phyloP scores from a whole-genome alignment of 2,329 filamentous ascomycete genomes.

The Uncinocarpus reesii region DNA sequence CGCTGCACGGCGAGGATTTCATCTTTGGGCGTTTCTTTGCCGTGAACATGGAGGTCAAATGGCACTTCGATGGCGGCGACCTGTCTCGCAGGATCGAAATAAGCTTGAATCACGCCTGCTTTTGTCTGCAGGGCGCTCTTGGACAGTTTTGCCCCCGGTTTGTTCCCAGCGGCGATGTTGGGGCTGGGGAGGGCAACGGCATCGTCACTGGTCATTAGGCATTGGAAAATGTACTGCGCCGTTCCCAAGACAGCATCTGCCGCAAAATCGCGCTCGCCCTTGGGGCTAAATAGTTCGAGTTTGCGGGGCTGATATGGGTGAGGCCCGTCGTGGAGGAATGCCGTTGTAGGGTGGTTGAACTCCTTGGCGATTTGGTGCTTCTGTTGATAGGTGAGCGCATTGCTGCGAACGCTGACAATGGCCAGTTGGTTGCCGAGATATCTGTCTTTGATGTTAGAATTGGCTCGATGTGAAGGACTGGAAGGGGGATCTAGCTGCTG shows the following conservation, averaged over 20 bases:
- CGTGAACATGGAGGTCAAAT: constrained; percentile 56
- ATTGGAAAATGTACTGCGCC: constrained; percentile 40
- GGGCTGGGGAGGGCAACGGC: constrained; percentile 3
- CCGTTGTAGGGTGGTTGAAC: constrained; percentile 56
- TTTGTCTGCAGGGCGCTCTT: constrained; percentile 17
- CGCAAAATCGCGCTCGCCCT: constrained; percentile 50
- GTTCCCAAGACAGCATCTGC: constrained; percentile 54
- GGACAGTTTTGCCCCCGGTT: neutral
- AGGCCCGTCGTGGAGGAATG: constrained; percentile 47
- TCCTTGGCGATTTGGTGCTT: constrained; percentile 52
- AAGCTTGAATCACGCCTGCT: constrained; percentile 34
- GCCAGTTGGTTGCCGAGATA: constrained; percentile 50
- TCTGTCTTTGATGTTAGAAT: constrained; percentile 12
- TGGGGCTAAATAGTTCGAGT: constrained; percentile 51
- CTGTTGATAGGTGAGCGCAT: constrained; percentile 40
- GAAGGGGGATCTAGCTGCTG: too few relatives aligned
- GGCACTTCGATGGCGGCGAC: constrained; percentile 55
- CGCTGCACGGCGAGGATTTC: constrained; percentile 23
- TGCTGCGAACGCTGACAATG: constrained; percentile 44
- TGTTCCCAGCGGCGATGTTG: constrained; percentile 1
- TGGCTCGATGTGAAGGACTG: neutral
- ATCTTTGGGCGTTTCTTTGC: constrained; percentile 23
- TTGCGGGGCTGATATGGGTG: constrained; percentile 29
- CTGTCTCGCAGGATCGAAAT: constrained; percentile 31
- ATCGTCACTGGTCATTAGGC: constrained; percentile 13